Evolutionary conservation across 2,329 filamentous ascomycete genomes (phyloP), one percentile per base, ranked within the genome.

Genomic region (Aspergillus cejpii): DNA sequence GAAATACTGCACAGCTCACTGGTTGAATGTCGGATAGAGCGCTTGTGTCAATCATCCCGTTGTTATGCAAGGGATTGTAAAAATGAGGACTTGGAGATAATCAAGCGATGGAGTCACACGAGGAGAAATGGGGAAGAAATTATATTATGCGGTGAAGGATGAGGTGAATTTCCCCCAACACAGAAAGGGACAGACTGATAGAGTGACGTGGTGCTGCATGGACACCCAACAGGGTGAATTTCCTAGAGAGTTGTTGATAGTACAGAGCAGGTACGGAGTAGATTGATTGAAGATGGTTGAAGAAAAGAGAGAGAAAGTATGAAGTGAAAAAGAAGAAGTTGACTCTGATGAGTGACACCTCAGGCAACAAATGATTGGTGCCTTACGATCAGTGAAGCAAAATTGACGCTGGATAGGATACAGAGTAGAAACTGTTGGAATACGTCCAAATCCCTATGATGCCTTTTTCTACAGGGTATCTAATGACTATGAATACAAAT

Each of bases 11-110:
- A 56, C 33, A 19, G 21, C 48, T 59, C 50, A 59, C 55, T 57
- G 56, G 58, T 56, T 42, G 52, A 52, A 52, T 43, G 50, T 41
- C 48, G 41, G 46, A 42, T 39, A 51, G 44, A 54, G 59, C 58
- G 60, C 57, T 58, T 60, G 56, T 49, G 53, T 58, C 52, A 49
- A 52, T 55, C 59, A 61, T 60, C 50, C 53, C 59, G 54, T 52
- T 44, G 48, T n/a, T 50, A 36, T 34, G 33, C 23, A 37, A 28
- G 41, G 38, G 34, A 46, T 24, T 31, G 37, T 29, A 41, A 39
- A 48, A 42, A 39, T 40, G 40, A 38, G 21, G 37, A n/a, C n/a
- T n/a, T 29, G 37, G 23, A 41, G 38, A 28, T 37, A 19, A 42
- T 37, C 23, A 28, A 43, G 39, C 14, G 26, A 47, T 39, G 26